Evolutionary conservation across 2,329 filamentous ascomycete species (phyloP).

Genomic region (Drechslera avenae): DNA sequence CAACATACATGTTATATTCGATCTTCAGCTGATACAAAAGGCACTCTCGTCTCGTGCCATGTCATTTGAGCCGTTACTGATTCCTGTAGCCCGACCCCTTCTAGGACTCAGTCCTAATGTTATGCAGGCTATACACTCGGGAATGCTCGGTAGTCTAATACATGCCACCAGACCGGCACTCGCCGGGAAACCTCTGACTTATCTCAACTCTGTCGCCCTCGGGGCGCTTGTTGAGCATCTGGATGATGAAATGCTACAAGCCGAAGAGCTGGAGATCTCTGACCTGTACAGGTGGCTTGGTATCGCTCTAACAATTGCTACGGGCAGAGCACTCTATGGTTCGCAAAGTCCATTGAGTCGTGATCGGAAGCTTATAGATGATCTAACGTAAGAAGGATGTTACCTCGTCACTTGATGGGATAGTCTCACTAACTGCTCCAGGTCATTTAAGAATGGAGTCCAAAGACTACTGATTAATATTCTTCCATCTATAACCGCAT

Average conservation of each 20-base stretch:
- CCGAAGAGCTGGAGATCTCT: background rate
- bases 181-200: background rate
- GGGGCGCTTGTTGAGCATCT: background rate
- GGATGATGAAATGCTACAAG: background rate
- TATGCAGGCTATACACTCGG: background rate
- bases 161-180: background rate
- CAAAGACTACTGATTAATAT: background rate
- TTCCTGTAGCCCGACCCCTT: background rate
- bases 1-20: background rate
- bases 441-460: background rate
- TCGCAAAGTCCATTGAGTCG: background rate
- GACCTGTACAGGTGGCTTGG: background rate
- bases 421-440: background rate
- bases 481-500: background rate
- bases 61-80: background rate
- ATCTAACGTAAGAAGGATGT: background rate
- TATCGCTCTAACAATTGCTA: background rate
- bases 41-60: constrained; percentile 1
- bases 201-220: background rate
- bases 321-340: background rate
- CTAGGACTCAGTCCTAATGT: background rate
- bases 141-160: background rate
- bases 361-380: background rate
- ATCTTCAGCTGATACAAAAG: background rate
- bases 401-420: background rate